Evolutionary conservation across 805 yeast genomes (phyloP), one percentile per base, ranked within the genome.

Genomic region (Spathaspora passalidarum): DNA sequence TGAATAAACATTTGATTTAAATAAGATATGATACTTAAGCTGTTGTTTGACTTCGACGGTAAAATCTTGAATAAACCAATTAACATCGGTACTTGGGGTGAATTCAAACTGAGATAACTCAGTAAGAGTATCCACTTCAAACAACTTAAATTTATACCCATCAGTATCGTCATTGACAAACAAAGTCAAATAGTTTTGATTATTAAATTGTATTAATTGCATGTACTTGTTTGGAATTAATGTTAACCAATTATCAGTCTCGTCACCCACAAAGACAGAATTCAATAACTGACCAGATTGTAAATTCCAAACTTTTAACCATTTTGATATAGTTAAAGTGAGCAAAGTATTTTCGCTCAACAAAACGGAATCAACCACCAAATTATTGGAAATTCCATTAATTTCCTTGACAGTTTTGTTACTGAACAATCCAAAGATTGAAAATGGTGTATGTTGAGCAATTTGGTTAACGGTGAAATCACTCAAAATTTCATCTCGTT

Each of bases 1-100:
- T 11, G 82, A 75, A 1, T 78, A 72, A 1, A 79, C 73, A 50
- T 84, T 83, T 52, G 86, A 79, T 56, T 83, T 84, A 87, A 88
- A 82, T 26, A 84, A 63, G 20, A 78, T 52, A 46, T 63, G 58
- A 51, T 69, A 72, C 14, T 42, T 38, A 7, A 57, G 23, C 10
- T 40, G 22, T 4, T 39, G 19, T 16, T 23, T n/a, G 5, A 43
- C 3, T 10, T 43, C 37, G 5, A 46, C 32, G 32, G 44, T 38
- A 42, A 51, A 62, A 51, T 79, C 82, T 47, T 75, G 72, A 38
- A 79, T 63, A 34, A 70, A 62, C 83, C 83, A 80, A 1, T 38
- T 20, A 13, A 37, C 32, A 5, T 42, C 34, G 14, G 38, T 32
- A 7, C 44, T 14, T 21, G 40, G 36, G 5, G 35, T 17, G 39